Evolutionary conservation across 2,329 filamentous ascomycete genomes (phyloP).

Genomic region (Arthroderma uncinatum): DNA sequence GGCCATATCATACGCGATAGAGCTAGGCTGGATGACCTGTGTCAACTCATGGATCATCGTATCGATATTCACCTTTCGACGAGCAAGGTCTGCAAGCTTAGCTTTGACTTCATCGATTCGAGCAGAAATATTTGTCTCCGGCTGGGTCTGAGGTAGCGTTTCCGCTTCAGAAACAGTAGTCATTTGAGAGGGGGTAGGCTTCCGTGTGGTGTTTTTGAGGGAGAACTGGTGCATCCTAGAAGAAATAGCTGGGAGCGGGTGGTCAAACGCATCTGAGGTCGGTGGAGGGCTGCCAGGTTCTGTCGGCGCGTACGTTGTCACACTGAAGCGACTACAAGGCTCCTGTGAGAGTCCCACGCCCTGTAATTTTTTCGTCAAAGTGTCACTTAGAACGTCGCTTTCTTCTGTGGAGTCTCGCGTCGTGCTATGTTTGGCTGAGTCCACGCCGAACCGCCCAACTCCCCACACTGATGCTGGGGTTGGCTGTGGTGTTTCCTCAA

Average conservation of each 20-base stretch:
- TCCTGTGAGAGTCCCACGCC: conserved; percentile 38
- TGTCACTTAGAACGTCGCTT: not conserved
- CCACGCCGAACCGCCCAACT: not conserved
- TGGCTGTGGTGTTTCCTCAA: not conserved
- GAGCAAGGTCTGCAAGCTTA: conserved; percentile 52
- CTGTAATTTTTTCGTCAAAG: conserved; percentile 19
- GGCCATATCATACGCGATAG: conserved; percentile 57
- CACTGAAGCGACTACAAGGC: conserved; percentile 52
- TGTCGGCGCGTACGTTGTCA: conserved; percentile 51
- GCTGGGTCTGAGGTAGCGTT: conserved; percentile 50
- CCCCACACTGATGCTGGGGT: not conserved
- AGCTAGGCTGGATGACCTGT: conserved; percentile 59
- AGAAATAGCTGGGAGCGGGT: conserved; percentile 23
- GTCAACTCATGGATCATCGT: conserved; percentile 66
- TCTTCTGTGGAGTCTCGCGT: not conserved
- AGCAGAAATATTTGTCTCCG: conserved; percentile 50
- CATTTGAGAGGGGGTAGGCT: conserved; percentile 33
- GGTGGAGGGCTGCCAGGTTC: conserved; percentile 32
- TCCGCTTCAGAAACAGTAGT: conserved; percentile 34
- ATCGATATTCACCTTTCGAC: conserved; percentile 60
- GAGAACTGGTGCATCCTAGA: conserved; percentile 28
- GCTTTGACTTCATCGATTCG: conserved; percentile 57
- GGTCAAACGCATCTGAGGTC: conserved; percentile 27
- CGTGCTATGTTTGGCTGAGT: not conserved
- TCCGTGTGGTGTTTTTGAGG: conserved; percentile 29